A percentile compares a stretch with the other conserved stretches of the same genome.
Conservation (phyloP, 257 asterid species). For the Marsdenia floribunda region DNA sequence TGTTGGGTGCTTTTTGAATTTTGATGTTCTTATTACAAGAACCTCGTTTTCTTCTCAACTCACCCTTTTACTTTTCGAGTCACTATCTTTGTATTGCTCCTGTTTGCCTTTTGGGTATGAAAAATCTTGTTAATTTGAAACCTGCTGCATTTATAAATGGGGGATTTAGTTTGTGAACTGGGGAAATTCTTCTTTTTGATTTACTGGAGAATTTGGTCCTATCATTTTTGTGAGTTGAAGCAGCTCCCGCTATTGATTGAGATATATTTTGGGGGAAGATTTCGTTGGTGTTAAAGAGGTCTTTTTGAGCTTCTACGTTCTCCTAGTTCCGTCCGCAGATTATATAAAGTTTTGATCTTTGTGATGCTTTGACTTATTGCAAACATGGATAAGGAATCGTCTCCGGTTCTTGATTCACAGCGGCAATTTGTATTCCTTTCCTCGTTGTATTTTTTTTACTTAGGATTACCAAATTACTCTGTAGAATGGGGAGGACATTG, state of each 20-base stretch:
- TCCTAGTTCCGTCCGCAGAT: not conserved
- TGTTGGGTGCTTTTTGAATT: slow-evolving; percentile 1
- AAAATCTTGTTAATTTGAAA: not conserved
- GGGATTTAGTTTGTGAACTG: not conserved
- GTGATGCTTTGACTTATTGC: not conserved
- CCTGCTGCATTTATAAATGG: not conserved
- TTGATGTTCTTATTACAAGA: not conserved
- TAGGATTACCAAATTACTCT: not conserved
- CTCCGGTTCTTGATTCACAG: not conserved
- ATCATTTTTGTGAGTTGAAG: not conserved
- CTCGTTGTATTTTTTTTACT: not conserved
- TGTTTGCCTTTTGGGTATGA: not conserved
- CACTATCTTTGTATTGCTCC: not conserved
- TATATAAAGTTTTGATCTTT: slow-evolving; percentile 9
- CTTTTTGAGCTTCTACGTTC: not conserved
- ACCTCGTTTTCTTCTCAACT: not conserved
- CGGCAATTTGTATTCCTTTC: not conserved
- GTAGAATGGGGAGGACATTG: not conserved
- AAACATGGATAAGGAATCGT: not conserved
- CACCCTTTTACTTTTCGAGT: not conserved
- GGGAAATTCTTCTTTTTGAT: not conserved
- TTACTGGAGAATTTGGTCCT: not conserved
- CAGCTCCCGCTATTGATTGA: not conserved
- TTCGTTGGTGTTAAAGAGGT: not conserved
- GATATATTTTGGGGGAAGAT: not conserved